Conservation (phyloP, 2,329 filamentous ascomycete genomes). For the Alternaria gaisen region DNA sequence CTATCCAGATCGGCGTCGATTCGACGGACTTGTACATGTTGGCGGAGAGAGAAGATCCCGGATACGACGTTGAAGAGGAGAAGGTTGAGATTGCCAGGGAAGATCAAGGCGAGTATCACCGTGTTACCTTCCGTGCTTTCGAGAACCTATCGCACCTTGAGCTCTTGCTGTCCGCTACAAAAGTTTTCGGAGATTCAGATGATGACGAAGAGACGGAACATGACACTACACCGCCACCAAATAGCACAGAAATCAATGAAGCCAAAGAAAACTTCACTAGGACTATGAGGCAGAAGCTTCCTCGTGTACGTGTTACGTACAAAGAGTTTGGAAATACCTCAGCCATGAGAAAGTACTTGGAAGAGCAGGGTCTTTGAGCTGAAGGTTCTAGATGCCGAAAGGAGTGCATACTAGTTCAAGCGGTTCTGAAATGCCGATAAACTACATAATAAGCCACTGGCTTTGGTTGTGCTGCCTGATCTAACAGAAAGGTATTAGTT, state of each 20-base stretch:
- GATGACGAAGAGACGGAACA: not conserved
- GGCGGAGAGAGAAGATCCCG: constrained; percentile 4
- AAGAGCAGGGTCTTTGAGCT: not conserved
- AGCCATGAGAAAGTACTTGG: not conserved
- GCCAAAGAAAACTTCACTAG: not conserved
- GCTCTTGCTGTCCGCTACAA: not conserved
- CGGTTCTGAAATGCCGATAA: not conserved
- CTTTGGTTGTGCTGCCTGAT: not conserved
- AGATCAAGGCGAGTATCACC: not conserved
- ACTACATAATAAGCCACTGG: not conserved
- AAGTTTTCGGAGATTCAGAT: not conserved
- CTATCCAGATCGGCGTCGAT: constrained; percentile 6
- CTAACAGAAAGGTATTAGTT: not conserved
- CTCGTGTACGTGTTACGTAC: not conserved
- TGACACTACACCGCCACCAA: not conserved
- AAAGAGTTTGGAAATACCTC: not conserved
- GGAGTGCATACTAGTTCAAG: not conserved
- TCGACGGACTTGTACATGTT: not conserved
- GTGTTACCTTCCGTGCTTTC: not conserved
- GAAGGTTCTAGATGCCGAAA: not conserved
- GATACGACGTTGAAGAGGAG: not conserved
- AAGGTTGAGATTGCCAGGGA: not conserved
- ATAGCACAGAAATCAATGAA: not conserved
- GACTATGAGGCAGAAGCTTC: not conserved
- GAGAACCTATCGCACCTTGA: not conserved